phyloP scores from a whole-genome alignment of 768 basidiomycete species.

The Agaricus bisporus region DNA sequence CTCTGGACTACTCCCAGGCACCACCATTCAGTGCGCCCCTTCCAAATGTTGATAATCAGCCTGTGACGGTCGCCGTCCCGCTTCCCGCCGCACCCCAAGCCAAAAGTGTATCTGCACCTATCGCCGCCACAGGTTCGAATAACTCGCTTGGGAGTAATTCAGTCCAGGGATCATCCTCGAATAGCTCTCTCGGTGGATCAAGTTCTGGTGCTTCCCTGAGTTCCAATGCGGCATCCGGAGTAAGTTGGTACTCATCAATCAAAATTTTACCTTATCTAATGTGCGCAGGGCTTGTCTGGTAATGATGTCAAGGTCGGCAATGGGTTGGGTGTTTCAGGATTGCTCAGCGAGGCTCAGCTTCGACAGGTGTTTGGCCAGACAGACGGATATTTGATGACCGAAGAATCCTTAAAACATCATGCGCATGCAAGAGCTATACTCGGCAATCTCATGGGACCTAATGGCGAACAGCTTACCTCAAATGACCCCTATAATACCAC shows the following conservation, averaged over 20 bases:
- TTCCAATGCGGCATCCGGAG: slow-evolving; percentile 39
- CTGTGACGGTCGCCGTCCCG: slow-evolving; percentile 44
- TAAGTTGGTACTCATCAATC: not conserved
- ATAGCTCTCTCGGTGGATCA: slow-evolving; percentile 44
- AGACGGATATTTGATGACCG: slow-evolving; percentile 37
- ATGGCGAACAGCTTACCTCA: slow-evolving; percentile 80
- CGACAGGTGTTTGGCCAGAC: slow-evolving; percentile 22
- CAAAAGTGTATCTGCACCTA: slow-evolving; percentile 68
- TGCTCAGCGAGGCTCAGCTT: slow-evolving; percentile 35
- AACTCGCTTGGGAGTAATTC: slow-evolving; percentile 28
- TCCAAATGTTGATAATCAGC: slow-evolving; percentile 27
- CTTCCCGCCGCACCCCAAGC: slow-evolving; percentile 37
- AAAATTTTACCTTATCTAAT: not conserved
- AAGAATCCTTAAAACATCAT: slow-evolving; percentile 83
- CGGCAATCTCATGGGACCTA: slow-evolving; percentile 79
- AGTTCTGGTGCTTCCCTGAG: slow-evolving; percentile 46
- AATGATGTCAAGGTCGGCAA: slow-evolving; percentile 33
- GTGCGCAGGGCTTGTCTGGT: slow-evolving; percentile 29
- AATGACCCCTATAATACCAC: slow-evolving; percentile 97
- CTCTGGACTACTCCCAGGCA: slow-evolving; percentile 40
- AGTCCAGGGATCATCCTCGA: slow-evolving; percentile 37
- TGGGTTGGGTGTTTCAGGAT: slow-evolving; percentile 27
- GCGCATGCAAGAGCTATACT: slow-evolving; percentile 79
- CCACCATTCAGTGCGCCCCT: slow-evolving; percentile 37
- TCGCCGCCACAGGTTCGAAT: slow-evolving; percentile 43